A percentile compares a stretch with the other conserved stretches of the same genome.
Conservation (phyloP, 805 yeast species). For the Kodamaea laetipori region DNA sequence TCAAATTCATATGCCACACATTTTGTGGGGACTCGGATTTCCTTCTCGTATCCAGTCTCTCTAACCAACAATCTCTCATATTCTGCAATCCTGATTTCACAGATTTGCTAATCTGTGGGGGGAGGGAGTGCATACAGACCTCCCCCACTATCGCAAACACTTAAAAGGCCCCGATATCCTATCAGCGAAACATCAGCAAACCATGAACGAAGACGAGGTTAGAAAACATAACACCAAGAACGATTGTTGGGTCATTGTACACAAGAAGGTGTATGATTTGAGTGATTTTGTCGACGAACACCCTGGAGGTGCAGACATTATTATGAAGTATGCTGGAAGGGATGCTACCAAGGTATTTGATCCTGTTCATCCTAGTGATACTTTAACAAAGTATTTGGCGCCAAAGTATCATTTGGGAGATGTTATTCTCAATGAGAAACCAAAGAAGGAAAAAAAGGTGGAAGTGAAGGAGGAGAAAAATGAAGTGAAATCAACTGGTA, state of each 20-base stretch:
- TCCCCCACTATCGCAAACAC: neutral
- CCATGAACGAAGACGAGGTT: conserved; percentile 28
- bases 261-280: conserved; percentile 77
- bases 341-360: conserved; percentile 79
- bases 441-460: conserved; percentile 2
- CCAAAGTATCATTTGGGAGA: conserved; percentile 38
- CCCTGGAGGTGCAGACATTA: conserved; percentile 62
- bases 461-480: conserved; percentile 1
- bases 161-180: neutral
- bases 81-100: neutral
- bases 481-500: neutral
- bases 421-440: conserved; percentile 21
- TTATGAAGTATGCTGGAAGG: conserved; percentile 51
- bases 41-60: too few species aligned
- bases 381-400: conserved; percentile 67
- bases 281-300: conserved; percentile 60
- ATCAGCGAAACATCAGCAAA: neutral
- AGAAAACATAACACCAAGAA: conserved; percentile 52
- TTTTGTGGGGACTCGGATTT: too few species aligned
- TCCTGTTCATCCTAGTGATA: conserved; percentile 91
- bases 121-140: conserved; percentile 1
- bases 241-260: conserved; percentile 84
- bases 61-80: too few species aligned
- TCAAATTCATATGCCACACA: too few species aligned
- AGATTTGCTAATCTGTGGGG: conserved; percentile 3